These are phyloP conservation scores for Tylopilus intermedius DNA, from an alignment of 768 basidiomycete genomes.

Conservation along the genomic window DNA sequence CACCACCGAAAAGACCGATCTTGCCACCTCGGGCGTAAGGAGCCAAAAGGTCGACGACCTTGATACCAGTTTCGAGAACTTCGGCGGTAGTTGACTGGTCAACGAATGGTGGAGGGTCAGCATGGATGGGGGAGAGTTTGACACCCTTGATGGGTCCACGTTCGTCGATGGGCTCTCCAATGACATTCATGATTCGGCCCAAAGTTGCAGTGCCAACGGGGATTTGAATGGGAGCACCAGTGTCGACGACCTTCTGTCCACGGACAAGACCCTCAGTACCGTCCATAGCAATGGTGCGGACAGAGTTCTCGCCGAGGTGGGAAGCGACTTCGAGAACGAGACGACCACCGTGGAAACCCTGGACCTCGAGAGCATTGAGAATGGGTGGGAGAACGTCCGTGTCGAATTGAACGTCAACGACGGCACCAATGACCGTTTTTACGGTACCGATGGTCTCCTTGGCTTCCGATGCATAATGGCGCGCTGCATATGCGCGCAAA, in stretches of 20 bases:
- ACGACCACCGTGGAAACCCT: constrained; percentile 89
- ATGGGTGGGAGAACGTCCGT: constrained; percentile 88
- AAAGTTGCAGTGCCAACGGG: constrained; percentile 93
- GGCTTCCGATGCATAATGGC: constrained; percentile 89
- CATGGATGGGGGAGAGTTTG: constrained; percentile 89
- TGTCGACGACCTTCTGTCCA: constrained; percentile 95
- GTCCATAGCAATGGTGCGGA: constrained; percentile 99
- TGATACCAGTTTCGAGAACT: constrained; percentile 99
- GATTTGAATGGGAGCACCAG: constrained; percentile 92
- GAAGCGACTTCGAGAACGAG: constrained; percentile 99
- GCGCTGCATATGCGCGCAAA: constrained; percentile 40
- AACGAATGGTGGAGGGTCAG: constrained; percentile 94
- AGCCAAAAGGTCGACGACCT: constrained; percentile 98
- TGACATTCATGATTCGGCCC: constrained; percentile 99
- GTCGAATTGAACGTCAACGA: constrained; percentile 99
- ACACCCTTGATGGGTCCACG: constrained; percentile 98
- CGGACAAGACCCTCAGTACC: constrained; percentile 99
- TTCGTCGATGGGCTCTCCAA: constrained; percentile 99
- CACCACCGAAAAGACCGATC: constrained; percentile 99
- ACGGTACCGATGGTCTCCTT: constrained; percentile 70
- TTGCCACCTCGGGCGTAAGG: constrained; percentile 99
- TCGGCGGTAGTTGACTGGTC: constrained; percentile 99
- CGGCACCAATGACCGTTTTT: constrained; percentile 99
- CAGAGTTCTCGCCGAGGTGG: constrained; percentile 98
- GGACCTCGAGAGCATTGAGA: constrained; percentile 97